Percentiles rank a stretch among this genome's conserved stretches.
phyloP scores from a whole-genome alignment of 2,329 filamentous ascomycete species.

The Exophiala oligosperma region DNA sequence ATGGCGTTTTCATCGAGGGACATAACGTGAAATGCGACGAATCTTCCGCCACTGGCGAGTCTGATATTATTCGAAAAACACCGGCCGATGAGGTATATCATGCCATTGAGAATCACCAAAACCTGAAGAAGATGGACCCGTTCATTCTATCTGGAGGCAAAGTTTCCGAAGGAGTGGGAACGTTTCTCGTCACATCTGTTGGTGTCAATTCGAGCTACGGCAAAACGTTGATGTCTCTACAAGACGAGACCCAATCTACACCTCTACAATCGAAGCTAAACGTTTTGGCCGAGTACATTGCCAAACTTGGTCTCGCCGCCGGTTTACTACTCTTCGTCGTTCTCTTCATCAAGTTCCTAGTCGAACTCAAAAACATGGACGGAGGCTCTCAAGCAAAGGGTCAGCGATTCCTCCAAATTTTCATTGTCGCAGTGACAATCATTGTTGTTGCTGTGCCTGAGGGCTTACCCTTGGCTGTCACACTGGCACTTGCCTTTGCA shows the following conservation, averaged over 20 bases:
- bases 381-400: slow-evolving; percentile 52
- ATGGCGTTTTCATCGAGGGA: slow-evolving; percentile 68
- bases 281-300: slow-evolving; percentile 74
- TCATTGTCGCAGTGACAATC: slow-evolving; percentile 60
- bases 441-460: slow-evolving; percentile 63
- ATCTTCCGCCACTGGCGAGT: slow-evolving; percentile 75
- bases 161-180: slow-evolving; percentile 72
- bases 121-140: slow-evolving; percentile 67
- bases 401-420: slow-evolving; percentile 58
- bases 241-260: slow-evolving; percentile 74
- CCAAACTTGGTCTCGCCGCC: slow-evolving; percentile 70
- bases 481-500: slow-evolving; percentile 62
- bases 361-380: slow-evolving; percentile 55
- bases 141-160: slow-evolving; percentile 81
- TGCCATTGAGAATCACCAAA: slow-evolving; percentile 61
- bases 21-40: slow-evolving; percentile 70
- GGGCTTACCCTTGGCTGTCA: slow-evolving; percentile 61
- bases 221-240: slow-evolving; percentile 75
- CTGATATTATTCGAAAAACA: slow-evolving; percentile 69
- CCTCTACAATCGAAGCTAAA: slow-evolving; percentile 78
- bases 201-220: slow-evolving; percentile 74
- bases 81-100: slow-evolving; percentile 64
- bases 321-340: slow-evolving; percentile 76
- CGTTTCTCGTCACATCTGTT: slow-evolving; percentile 72
- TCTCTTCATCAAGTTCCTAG: slow-evolving; percentile 75